Conservation (phyloP, 2,329 filamentous ascomycete genomes). For the Fusarium vanettenii region DNA sequence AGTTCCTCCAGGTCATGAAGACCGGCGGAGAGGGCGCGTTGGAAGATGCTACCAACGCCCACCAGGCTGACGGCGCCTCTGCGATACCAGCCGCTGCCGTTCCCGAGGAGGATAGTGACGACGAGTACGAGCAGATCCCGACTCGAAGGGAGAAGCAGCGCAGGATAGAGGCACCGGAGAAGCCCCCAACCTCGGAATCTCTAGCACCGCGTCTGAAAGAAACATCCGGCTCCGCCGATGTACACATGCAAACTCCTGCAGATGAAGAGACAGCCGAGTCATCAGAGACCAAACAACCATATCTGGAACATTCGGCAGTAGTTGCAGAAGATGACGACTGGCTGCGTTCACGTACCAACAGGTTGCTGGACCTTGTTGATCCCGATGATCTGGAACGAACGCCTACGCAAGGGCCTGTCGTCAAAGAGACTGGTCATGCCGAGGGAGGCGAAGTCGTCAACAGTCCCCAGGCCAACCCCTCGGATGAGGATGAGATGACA, state of each 20-base stretch:
- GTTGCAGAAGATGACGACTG: slow-evolving; percentile 85
- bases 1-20: slow-evolving; percentile 88
- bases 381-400: slow-evolving; percentile 66
- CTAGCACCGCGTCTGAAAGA: slow-evolving; percentile 34
- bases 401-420: slow-evolving; percentile 27
- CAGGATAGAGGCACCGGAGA: slow-evolving; percentile 46
- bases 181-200: slow-evolving; percentile 29
- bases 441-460: slow-evolving; percentile 28
- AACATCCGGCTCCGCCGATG: slow-evolving; percentile 19
- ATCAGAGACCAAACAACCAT: slow-evolving; percentile 34
- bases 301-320: slow-evolving; percentile 42
- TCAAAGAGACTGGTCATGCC: slow-evolving; percentile 26
- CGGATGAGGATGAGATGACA: slow-evolving; percentile 31
- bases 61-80: slow-evolving; percentile 32
- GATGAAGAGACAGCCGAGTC: slow-evolving; percentile 35
- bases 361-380: slow-evolving; percentile 85
- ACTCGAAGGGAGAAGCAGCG: slow-evolving; percentile 62
- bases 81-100: slow-evolving; percentile 50
- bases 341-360: slow-evolving; percentile 88
- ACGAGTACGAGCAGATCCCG: slow-evolving; percentile 78
- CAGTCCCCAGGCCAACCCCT: slow-evolving; percentile 24
- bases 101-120: slow-evolving; percentile 73
- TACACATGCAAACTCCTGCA: slow-evolving; percentile 21
- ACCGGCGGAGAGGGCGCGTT: slow-evolving; percentile 53
- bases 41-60: slow-evolving; percentile 45